Base-by-base conservation (phyloP, 345 rosid genomes). In the Cardamine chenopodiifolia region DNA sequence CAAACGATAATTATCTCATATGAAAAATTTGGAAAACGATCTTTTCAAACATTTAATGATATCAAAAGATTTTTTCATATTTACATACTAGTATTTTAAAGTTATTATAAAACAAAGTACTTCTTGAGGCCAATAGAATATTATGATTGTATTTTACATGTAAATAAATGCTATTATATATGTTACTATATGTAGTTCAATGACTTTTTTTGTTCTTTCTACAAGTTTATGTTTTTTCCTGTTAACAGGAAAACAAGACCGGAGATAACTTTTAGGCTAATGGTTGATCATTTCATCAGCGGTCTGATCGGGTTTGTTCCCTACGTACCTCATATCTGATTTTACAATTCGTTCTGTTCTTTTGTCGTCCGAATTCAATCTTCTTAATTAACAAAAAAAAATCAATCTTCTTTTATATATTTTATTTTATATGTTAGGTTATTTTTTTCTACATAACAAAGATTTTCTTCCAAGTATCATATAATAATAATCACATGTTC, bases 251-350 rank as follows among this genome's bases (percentile, higher is more conserved):
- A 76, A 72, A 72, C 64, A 75, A 74, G 84, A 78, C 76, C 86
- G 26, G 56, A 73, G 67, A 68, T 85, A 22, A 82, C 83, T 7
- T 70, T 70, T 17, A 73, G 84, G 59, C 62, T 85, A 71, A 50
- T 73, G 58, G 37, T 77, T 11, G 84, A 76, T 66, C 82, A 80
- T 63, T 85, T 85, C 78, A 26, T 85, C 47, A 85, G 88, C 68
- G 86, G 80, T 17, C 55, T 85, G 20, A 76, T 84, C 7, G 87
- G 88, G 86, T 78, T 49, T 48, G 82, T 63, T 19, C 20, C 7
- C 34, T 11, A 39, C 44, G 15, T 47, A 20, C 3, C 28, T 17
- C 37, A 17, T 18, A 86, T 67, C 49, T n/a, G 15, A 17, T 35
- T 48, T 17, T 35, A 1, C 22, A 2, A 28, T 39, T 22, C 4